Evolutionary conservation across 164 flowering plant species (phyloP).

Genomic region (Piper longum): DNA sequence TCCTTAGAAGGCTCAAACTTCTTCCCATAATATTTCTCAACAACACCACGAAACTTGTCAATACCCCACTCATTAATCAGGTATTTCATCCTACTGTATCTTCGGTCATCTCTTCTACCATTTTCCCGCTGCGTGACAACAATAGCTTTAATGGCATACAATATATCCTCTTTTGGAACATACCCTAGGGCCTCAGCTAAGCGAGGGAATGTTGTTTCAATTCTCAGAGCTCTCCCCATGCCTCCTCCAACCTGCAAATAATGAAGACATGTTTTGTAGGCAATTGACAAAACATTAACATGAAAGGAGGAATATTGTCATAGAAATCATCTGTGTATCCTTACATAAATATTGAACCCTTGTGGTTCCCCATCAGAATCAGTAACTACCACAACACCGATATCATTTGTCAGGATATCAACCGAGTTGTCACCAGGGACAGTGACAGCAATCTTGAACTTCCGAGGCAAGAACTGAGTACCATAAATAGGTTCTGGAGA

Average conservation of each 20-base stretch:
- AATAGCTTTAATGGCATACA: slow-evolving; percentile 93
- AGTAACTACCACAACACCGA: slow-evolving; percentile 85
- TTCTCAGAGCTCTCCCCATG: slow-evolving; percentile 93
- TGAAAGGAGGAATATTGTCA: neutral
- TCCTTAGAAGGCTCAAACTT: slow-evolving; percentile 75
- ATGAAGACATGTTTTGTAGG: neutral
- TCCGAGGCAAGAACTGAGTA: slow-evolving; percentile 91
- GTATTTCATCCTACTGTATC: slow-evolving; percentile 94
- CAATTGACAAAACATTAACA: neutral
- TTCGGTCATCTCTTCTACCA: slow-evolving; percentile 96
- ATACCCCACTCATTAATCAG: slow-evolving; percentile 90
- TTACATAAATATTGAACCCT: slow-evolving; percentile 90
- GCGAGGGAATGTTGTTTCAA: slow-evolving; percentile 89
- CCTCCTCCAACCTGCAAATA: slow-evolving; percentile 93
- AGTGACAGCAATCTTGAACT: slow-evolving; percentile 93
- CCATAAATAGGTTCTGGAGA: slow-evolving; percentile 98
- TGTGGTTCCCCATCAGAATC: slow-evolving; percentile 81
- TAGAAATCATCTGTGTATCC: slow-evolving; percentile 6
- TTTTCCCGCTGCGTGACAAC: slow-evolving; percentile 94
- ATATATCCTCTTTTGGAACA: slow-evolving; percentile 89
- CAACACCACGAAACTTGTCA: slow-evolving; percentile 83
- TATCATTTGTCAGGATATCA: slow-evolving; percentile 88
- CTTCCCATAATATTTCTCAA: slow-evolving; percentile 89
- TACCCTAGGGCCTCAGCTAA: slow-evolving; percentile 85
- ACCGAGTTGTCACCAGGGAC: slow-evolving; percentile 94